phyloP scores from a whole-genome alignment of 2,329 filamentous ascomycete species.

The Hawksworthiomyces lignivorus region DNA sequence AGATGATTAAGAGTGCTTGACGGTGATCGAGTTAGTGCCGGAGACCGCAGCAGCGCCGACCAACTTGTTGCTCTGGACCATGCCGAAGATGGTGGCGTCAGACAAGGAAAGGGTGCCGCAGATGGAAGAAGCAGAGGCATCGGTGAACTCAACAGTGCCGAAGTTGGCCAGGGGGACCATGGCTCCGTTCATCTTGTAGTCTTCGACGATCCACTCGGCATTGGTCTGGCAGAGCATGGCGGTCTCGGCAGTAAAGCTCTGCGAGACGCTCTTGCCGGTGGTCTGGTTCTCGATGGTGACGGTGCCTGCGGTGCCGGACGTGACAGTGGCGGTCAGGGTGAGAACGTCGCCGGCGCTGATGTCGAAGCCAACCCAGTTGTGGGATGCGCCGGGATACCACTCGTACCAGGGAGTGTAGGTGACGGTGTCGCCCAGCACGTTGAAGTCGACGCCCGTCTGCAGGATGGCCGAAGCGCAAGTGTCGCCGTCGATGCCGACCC shows the following conservation, averaged over 20 bases:
- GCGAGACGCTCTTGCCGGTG: slow-evolving; percentile 41
- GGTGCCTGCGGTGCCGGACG: slow-evolving; percentile 23
- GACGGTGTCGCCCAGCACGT: slow-evolving; percentile 5
- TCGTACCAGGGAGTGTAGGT: slow-evolving; percentile 23
- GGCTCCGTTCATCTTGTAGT: slow-evolving; percentile 18
- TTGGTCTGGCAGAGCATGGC: slow-evolving; percentile 20
- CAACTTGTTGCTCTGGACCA: slow-evolving; percentile 14
- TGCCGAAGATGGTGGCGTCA: slow-evolving; percentile 34
- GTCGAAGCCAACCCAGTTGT: slow-evolving; percentile 19
- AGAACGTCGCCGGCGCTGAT: slow-evolving; percentile 23
- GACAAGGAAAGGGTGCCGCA: slow-evolving; percentile 21
- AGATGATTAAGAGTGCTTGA: no score
- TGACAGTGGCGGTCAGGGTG: slow-evolving; percentile 25
- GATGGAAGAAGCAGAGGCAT: slow-evolving; percentile 25
- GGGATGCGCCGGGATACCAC: slow-evolving; percentile 24
- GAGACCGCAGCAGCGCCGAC: no score
- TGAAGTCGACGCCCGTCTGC: slow-evolving; percentile 23
- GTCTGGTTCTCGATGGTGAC: slow-evolving; percentile 17
- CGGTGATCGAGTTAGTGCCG: no score
- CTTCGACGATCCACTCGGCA: slow-evolving; percentile 26
- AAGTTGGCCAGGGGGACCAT: slow-evolving; percentile 22
- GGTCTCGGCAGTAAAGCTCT: slow-evolving; percentile 30
- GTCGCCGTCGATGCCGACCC: slow-evolving; percentile 25
- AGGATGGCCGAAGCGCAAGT: slow-evolving; percentile 20
- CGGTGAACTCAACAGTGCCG: slow-evolving; percentile 32